phyloP scores from a whole-genome alignment of 768 basidiomycete genomes.

The Lactifluus piperatus region DNA sequence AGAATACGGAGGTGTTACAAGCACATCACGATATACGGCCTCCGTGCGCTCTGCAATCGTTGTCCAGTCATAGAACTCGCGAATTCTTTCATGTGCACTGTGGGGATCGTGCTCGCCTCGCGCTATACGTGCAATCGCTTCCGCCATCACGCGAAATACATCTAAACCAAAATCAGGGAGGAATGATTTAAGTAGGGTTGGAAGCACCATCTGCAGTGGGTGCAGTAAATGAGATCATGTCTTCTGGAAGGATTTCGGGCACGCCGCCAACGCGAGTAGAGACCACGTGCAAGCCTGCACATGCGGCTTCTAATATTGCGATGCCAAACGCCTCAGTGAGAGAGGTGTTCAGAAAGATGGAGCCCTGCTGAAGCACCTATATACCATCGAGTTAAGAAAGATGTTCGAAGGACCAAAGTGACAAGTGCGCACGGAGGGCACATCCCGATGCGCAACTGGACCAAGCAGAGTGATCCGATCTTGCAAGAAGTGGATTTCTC shows the following conservation, averaged over 20 bases:
- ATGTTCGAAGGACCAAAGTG: background rate
- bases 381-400: background rate
- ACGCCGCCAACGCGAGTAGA: constrained; percentile 92
- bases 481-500: constrained; percentile 83
- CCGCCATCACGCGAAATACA: constrained; percentile 72
- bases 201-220: constrained; percentile 85
- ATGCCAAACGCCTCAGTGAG: constrained; percentile 96
- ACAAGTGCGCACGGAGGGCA: constrained; percentile 43
- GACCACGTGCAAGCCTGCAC: constrained; percentile 89
- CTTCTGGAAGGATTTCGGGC: constrained; percentile 86
- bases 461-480: constrained; percentile 90
- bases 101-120: constrained; percentile 65
- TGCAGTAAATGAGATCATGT: constrained; percentile 92
- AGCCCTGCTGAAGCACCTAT: constrained; percentile 77
- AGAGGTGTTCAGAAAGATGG: constrained; percentile 92
- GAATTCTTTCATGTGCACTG: constrained; percentile 67
- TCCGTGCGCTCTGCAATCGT: constrained; percentile 77
- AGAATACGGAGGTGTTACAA: constrained; percentile 52
- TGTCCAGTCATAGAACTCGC: constrained; percentile 81
- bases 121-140: constrained; percentile 66
- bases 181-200: background rate
- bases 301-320: constrained; percentile 95
- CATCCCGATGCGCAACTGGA: constrained; percentile 69
- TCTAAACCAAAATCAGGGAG: constrained; percentile 38
- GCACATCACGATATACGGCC: constrained; percentile 64